Evolutionary conservation across 768 basidiomycete species (phyloP), one percentile per base, ranked within the genome.

Genomic region (Tylopilus intermedius): DNA sequence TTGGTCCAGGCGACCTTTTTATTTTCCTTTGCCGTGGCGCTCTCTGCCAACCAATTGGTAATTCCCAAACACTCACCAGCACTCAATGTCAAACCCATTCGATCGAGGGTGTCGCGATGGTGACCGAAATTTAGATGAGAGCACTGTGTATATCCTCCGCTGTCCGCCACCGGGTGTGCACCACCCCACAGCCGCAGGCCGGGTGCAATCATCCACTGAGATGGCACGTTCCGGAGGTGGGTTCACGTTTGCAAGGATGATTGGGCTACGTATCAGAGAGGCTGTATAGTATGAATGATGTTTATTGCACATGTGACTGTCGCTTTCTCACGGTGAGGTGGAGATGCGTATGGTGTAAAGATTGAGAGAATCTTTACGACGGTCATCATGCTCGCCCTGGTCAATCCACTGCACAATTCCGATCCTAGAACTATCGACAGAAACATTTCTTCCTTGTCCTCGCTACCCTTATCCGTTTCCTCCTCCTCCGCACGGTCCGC

Each of bases 301-400:
- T 29, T 51, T 32, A 41, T 48, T 41, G 48, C 13, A 18, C 33
- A 35, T 37, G 57, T 65, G 57, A 59, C 58, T 0, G 57, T 62
- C 60, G 60, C 58, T 5, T 60, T 67, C 66, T 11, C 63, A 65
- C 66, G 66, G 47, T 3, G 13, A 13, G n/a, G n/a, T 43, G 29
- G 37, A 55, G 55, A 57, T 38, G 46, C 52, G 46, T 50, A 10
- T 30, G 4, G 30, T 51, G 50, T 53, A 40, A 24, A 66, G 51
- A 55, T 62, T 2, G 49, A 29, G 4, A 37, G 6, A 38, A 37
- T 61, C 50, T 54, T 58, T 48, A 43, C 58, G 38, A 57, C 58
- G 18, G 30, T 54, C 61, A 58, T 54, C 57, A 79, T 79, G 78
- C 79, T 79, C 58, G 78, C 78, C 53, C 73, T 79, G 51, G 77